Percentiles rank a stretch among this genome's conserved stretches.
These are phyloP conservation scores for Candida nonsorbophila DNA, from an alignment of 805 yeast species.

Conservation along the genomic window DNA sequence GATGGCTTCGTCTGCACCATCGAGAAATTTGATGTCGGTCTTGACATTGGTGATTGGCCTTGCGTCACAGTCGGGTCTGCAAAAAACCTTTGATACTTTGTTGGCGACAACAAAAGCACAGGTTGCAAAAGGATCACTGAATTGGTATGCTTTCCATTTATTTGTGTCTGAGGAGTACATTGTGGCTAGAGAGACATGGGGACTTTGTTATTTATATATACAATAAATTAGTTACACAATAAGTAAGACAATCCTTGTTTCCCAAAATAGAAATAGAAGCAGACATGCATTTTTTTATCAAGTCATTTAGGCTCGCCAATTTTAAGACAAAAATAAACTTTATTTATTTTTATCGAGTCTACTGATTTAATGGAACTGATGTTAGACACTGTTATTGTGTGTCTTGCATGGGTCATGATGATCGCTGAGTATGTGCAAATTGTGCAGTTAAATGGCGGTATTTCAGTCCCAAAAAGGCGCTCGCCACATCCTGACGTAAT, in stretches of 20 bases:
- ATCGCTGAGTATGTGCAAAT: no score
- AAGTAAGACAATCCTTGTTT: background rate
- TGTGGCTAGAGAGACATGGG: constrained; percentile 14
- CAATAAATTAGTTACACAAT: no score
- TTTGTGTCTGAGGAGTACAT: constrained; percentile 39
- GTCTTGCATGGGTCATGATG: no score
- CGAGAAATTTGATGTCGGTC: constrained; percentile 43
- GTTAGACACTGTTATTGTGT: no score
- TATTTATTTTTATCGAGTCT: no score
- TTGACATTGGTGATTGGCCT: constrained; percentile 37
- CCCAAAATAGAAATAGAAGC: background rate
- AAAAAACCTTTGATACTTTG: constrained; percentile 36
- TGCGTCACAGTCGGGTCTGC: constrained; percentile 68
- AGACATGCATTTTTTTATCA: background rate
- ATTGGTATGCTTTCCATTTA: constrained; percentile 61
- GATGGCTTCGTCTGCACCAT: constrained; percentile 36
- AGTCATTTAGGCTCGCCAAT: background rate
- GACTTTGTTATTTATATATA: constrained; percentile 1
- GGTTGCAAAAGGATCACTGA: constrained; percentile 62
- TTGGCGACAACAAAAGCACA: constrained; percentile 52
- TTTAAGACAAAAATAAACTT: no score
- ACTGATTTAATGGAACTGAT: no score
- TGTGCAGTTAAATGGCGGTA: no score
- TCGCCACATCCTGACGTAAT: no score
- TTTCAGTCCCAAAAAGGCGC: no score